phyloP scores from a whole-genome alignment of 1,139 yeast genomes.

The Blastobotrys malaysiensis region DNA sequence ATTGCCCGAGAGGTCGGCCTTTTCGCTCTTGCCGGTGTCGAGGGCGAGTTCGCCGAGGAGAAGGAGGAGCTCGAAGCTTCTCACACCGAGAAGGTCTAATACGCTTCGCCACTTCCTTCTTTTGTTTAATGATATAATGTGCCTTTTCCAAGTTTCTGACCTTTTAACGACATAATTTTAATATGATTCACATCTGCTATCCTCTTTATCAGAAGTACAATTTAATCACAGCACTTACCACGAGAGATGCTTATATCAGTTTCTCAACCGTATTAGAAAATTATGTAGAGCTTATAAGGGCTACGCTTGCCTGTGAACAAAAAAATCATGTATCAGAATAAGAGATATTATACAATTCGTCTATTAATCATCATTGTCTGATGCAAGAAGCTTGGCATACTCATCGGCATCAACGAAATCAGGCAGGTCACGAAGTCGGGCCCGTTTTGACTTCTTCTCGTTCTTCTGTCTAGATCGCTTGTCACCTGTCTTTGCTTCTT shows the following conservation, averaged over 20 bases:
- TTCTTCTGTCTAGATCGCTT: conserved; percentile 18
- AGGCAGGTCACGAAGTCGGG: conserved; percentile 66
- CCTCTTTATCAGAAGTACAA: too few relatives aligned
- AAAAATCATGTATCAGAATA: too few relatives aligned
- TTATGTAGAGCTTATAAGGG: background rate
- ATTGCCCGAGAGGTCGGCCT: conserved; percentile 8
- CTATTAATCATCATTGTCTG: conserved; percentile 27
- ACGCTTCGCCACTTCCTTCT: background rate
- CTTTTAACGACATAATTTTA: background rate
- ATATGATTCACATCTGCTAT: background rate
- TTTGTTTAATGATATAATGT: background rate
- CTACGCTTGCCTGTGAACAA: background rate
- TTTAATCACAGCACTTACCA: too few relatives aligned
- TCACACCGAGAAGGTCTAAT: background rate
- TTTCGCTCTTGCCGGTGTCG: conserved; percentile 5
- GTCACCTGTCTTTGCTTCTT: conserved; percentile 20
- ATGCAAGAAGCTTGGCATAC: conserved; percentile 67
- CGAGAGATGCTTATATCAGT: too few relatives aligned
- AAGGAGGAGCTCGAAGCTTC: background rate
- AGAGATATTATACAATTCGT: conserved; percentile 2
- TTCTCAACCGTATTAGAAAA: too few relatives aligned
- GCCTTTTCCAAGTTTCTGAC: background rate
- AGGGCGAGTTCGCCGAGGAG: background rate
- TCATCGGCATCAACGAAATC: conserved; percentile 88
- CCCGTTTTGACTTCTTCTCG: conserved; percentile 45